Evolutionary conservation across 257 asterid genomes (phyloP).

Genomic region (Gardenia jasminoides): DNA sequence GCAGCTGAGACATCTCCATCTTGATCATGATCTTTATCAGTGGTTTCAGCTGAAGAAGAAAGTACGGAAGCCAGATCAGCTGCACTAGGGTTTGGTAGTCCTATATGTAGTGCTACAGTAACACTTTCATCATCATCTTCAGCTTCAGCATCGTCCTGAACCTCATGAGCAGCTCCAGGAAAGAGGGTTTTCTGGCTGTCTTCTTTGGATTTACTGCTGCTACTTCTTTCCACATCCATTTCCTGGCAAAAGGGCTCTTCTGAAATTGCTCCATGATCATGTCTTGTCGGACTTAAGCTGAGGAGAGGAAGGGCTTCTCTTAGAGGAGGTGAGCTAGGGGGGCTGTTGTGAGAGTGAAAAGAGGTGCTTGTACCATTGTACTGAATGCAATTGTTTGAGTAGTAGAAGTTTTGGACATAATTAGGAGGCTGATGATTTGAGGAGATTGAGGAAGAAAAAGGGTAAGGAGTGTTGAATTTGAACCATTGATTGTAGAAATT

Average conservation of each 20-base stretch:
- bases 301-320: conserved; percentile 40
- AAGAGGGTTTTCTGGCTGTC: conserved; percentile 10
- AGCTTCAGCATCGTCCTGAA: conserved; percentile 13
- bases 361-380: background rate
- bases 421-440: conserved; percentile 1
- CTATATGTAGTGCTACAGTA: conserved; percentile 80
- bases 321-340: conserved; percentile 33
- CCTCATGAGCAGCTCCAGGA: background rate
- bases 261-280: conserved; percentile 2
- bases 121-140: conserved; percentile 37
- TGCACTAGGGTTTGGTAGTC: conserved; percentile 88
- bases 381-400: background rate
- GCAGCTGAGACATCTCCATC: conserved; percentile 22
- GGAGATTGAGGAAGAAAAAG: conserved; percentile 9
- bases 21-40: conserved; percentile 23
- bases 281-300: conserved; percentile 26
- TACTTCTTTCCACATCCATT: conserved; percentile 24
- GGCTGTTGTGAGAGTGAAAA: conserved; percentile 1
- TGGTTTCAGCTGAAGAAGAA: conserved; percentile 24
- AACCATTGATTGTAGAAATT: conserved; percentile 27
- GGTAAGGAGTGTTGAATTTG: conserved; percentile 18
- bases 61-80: conserved; percentile 65
- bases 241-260: conserved; percentile 25
- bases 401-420: conserved; percentile 16
- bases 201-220: conserved; percentile 8